These are phyloP conservation scores for Clarireedia sp. DNA, from an alignment of 2,329 filamentous ascomycete species.

Conservation along the genomic window DNA sequence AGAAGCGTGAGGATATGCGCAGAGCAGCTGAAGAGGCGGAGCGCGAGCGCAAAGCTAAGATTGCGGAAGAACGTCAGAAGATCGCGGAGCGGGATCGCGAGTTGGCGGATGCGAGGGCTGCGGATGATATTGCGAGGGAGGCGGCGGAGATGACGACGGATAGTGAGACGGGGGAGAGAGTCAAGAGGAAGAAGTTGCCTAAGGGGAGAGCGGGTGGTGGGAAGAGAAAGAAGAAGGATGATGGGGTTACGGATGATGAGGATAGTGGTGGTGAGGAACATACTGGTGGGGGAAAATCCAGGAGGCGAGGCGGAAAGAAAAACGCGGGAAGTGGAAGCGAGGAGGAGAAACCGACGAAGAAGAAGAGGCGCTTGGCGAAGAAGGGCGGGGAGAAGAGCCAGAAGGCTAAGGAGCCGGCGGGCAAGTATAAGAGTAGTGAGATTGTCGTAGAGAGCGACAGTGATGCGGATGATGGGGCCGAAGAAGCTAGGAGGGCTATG, in stretches of 20 bases:
- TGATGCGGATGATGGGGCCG: constrained; percentile 27
- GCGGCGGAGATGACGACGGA: constrained; percentile 78
- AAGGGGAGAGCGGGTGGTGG: constrained; percentile 32
- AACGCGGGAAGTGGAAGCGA: constrained; percentile 27
- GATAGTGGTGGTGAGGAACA: constrained; percentile 23
- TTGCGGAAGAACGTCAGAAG: constrained; percentile 76
- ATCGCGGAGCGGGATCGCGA: constrained; percentile 70
- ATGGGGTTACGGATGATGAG: constrained; percentile 28
- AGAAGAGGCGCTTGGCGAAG: constrained; percentile 29
- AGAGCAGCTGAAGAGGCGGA: constrained; percentile 60
- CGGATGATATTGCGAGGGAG: constrained; percentile 59
- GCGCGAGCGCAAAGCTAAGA: constrained; percentile 67
- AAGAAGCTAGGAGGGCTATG: constrained; percentile 24
- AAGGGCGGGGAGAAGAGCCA: constrained; percentile 21
- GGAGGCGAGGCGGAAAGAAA: constrained; percentile 12
- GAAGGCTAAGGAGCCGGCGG: constrained; percentile 20
- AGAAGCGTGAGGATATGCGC: constrained; percentile 68
- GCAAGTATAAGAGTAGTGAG: constrained; percentile 30
- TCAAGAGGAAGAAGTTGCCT: constrained; percentile 67
- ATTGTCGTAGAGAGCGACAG: constrained; percentile 30
- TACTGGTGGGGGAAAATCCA: neutral
- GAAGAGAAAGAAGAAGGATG: constrained; percentile 35
- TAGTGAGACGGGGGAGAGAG: constrained; percentile 70
- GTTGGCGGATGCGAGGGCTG: constrained; percentile 61
- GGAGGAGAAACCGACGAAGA: constrained; percentile 30